Evolutionary conservation across 2,329 filamentous ascomycete species (phyloP), one percentile per base, ranked within the genome.

Genomic region (Emmonsia crescens): DNA sequence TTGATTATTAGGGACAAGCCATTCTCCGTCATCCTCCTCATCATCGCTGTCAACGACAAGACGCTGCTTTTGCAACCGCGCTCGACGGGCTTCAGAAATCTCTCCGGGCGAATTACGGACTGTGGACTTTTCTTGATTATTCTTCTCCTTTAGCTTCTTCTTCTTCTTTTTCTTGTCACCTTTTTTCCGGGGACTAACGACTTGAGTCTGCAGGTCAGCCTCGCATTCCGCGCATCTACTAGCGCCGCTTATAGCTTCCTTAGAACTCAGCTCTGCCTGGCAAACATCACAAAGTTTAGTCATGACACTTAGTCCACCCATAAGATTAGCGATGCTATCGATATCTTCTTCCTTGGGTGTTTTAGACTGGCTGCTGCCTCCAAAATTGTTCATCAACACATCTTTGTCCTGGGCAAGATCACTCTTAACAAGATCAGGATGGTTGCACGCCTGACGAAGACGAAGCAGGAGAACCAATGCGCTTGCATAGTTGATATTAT

Each of bases 361-460:
- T 40, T 76, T 74, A 56, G 81, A 79, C 42, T 81, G 78, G 65
- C 81, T 80, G 65, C 81, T 80, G 10, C 74, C 75, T 5, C 78
- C 77, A 63, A 76, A 73, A 38, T 84, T 88, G 0, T 85, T 87
- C 0, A 85, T 82, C 61, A 96, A 77, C 2, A 90, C 89, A 69
- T 97, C 94, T 68, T 88, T 91, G 72, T 99, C 94, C 66, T 89
- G 89, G 61, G 87, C 87, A 62, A 96, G 80, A 70, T 95, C 93
- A 65, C 87, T 87, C 66, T 90, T 89, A 14, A 96, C 88, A 54
- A 99, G 80, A 66, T 91, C 87, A 0, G 92, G 91, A 72, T 99
- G 94, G 70, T 99, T 96, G 74, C 94, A 99, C 24, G 91, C 89
- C 74, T 99, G 94, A 63, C 94, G 84, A 63, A 99, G 80, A 46